These are phyloP conservation scores for Phytophthora multivora DNA, from an alignment of 352 stramenopile genomes.

Conservation along the genomic window DNA sequence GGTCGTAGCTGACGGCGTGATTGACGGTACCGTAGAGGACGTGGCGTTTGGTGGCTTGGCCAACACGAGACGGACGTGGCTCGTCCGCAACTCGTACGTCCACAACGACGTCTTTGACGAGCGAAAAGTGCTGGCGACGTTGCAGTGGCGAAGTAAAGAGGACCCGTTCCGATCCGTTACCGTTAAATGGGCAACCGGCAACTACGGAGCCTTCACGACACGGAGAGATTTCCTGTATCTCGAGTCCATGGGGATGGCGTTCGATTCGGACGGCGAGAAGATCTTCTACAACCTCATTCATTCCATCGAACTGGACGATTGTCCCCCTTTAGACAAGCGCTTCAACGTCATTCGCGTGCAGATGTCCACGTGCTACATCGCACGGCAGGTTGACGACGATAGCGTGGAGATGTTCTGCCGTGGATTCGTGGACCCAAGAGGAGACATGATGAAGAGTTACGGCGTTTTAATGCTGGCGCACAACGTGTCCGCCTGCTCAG, in stretches of 20 bases:
- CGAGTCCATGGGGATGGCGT: slow-evolving; percentile 44
- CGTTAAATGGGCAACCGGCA: slow-evolving; percentile 41
- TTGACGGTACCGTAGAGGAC: slow-evolving; percentile 49
- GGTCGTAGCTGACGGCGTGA: slow-evolving; percentile 32
- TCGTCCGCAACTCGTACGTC: slow-evolving; percentile 39
- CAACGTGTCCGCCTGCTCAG: slow-evolving; percentile 33
- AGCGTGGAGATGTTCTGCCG: slow-evolving; percentile 55
- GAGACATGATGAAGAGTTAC: slow-evolving; percentile 46
- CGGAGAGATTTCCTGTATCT: slow-evolving; percentile 45
- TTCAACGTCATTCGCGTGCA: slow-evolving; percentile 43
- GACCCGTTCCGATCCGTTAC: slow-evolving; percentile 49
- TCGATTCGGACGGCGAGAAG: slow-evolving; percentile 35
- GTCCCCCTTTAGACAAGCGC: slow-evolving; percentile 20
- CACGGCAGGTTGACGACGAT: slow-evolving; percentile 30
- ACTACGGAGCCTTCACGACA: slow-evolving; percentile 36
- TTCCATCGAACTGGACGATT: slow-evolving; percentile 39
- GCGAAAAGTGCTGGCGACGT: slow-evolving; percentile 38
- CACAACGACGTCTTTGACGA: slow-evolving; percentile 42
- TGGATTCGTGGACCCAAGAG: slow-evolving; percentile 45
- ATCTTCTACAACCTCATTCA: slow-evolving; percentile 52
- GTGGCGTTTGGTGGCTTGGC: slow-evolving; percentile 36
- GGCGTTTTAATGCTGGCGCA: slow-evolving; percentile 40
- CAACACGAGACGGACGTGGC: slow-evolving; percentile 28
- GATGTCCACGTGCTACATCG: slow-evolving; percentile 53
- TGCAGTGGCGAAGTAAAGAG: slow-evolving; percentile 35